phyloP scores from a whole-genome alignment of 2,329 filamentous ascomycete genomes.

The Aotearoamyces nothofagi region DNA sequence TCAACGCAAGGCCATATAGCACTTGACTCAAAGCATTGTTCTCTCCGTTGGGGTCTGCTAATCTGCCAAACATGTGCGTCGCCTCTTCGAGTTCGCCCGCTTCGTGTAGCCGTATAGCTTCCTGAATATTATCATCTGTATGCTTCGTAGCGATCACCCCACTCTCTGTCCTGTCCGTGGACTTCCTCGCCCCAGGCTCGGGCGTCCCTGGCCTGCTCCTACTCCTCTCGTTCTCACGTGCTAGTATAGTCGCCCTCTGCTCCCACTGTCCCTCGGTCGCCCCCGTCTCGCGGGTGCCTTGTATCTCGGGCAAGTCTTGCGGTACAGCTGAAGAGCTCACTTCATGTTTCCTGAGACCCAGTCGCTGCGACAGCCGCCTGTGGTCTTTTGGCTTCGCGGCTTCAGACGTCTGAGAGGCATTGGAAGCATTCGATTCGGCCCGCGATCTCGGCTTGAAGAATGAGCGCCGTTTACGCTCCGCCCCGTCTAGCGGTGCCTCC shows the following conservation, averaged over 20 bases:
- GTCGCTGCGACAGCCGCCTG: slow-evolving; percentile 49
- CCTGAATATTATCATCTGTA: slow-evolving; percentile 65
- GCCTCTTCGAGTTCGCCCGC: slow-evolving; percentile 62
- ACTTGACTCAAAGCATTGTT: slow-evolving; percentile 95
- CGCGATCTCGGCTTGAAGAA: too few species aligned
- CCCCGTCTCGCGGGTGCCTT: slow-evolving; percentile 27
- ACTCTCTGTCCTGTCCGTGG: slow-evolving; percentile 10
- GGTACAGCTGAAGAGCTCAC: slow-evolving; percentile 63
- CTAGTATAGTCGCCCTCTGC: slow-evolving; percentile 79
- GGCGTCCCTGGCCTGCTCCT: slow-evolving; percentile 26
- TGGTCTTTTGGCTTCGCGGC: slow-evolving; percentile 18
- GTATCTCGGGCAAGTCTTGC: slow-evolving; percentile 61
- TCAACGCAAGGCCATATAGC: slow-evolving; percentile 79
- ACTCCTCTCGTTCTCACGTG: slow-evolving; percentile 37
- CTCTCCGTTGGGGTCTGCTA: slow-evolving; percentile 70
- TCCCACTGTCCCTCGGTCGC: slow-evolving; percentile 68
- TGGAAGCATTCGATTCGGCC: slow-evolving; percentile 6
- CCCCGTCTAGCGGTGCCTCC: too few species aligned
- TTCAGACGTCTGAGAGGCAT: slow-evolving; percentile 9
- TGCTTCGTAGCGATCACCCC: slow-evolving; percentile 31
- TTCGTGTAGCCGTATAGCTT: slow-evolving; percentile 91
- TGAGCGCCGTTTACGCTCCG: too few species aligned
- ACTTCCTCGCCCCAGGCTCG: slow-evolving; percentile 9
- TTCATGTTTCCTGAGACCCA: slow-evolving; percentile 46
- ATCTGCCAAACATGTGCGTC: slow-evolving; percentile 68